Evolutionary conservation across 2,329 filamentous ascomycete genomes (phyloP).

Genomic region (Nemania sp.): DNA sequence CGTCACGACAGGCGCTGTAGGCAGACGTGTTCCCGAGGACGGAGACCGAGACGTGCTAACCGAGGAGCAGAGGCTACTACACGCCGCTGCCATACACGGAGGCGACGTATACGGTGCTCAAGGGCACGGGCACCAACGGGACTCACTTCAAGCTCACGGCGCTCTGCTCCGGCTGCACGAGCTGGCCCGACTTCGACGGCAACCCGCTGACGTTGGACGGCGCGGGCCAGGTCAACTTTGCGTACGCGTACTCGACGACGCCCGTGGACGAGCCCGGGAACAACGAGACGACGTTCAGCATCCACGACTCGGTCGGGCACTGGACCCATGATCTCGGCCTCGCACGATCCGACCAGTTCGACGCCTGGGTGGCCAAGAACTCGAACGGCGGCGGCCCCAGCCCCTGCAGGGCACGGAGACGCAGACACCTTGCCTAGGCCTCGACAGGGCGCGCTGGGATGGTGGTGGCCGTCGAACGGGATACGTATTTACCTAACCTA

Average conservation of each 20-base stretch:
- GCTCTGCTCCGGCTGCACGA: conserved; percentile 47
- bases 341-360: conserved; percentile 43
- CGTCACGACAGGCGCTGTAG: conserved; percentile 48
- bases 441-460: no score
- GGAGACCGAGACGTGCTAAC: neutral
- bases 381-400: conserved; percentile 2
- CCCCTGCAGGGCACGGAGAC: conserved; percentile 1
- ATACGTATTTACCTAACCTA: no score
- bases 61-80: conserved; percentile 42
- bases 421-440: no score
- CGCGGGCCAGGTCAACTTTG: conserved; percentile 44
- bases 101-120: conserved; percentile 42
- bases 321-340: conserved; percentile 45
- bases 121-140: conserved; percentile 42
- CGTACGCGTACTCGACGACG: conserved; percentile 46
- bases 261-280: conserved; percentile 46
- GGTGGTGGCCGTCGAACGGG: no score
- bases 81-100: conserved; percentile 40
- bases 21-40: conserved; percentile 27
- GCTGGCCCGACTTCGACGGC: conserved; percentile 48
- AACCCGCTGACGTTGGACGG: conserved; percentile 46
- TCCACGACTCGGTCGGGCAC: conserved; percentile 50
- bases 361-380: conserved; percentile 39
- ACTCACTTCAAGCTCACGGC: conserved; percentile 45
- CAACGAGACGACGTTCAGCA: conserved; percentile 45